Base-by-base conservation (phyloP, 164 flowering plant genomes). In the Euptelea pleiosperma region DNA sequence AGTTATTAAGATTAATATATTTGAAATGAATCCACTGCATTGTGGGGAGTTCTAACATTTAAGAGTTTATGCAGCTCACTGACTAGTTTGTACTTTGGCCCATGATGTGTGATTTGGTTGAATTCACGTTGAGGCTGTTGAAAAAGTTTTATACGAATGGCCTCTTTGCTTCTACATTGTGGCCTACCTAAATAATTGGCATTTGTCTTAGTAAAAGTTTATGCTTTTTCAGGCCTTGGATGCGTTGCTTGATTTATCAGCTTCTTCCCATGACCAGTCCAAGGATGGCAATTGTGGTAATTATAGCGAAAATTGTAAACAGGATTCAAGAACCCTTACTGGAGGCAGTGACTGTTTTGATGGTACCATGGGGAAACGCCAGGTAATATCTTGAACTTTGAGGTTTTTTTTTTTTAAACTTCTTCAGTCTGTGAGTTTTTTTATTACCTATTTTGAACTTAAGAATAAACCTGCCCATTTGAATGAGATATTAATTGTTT, bases 231-330 rank as follows among this genome's bases (percentile, higher is more conserved):
- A 86, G 94, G 91, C 94, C 28, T 66, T 83, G 71, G 82, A 82
- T 68, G 72, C 54, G 22, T 77, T 91, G 68, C 86, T 91, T 62
- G 85, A 84, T 55, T 69, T 91, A 62, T 74, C 86, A 53, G 62
- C 75, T 63, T 58, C 90, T 26, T 70, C 79, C 30, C 22, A 2
- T 51, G 70, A 77, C 48, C 67, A 52, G 43, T 60, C 73, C 52
- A 31, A 35, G 52, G 73, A 41, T 51, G 52, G 48, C 34, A 58
- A 34, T 18, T 59, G 5, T 58, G 57, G 48, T 49, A 37, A 34
- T 50, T 45, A 55, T 34, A 47, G 31, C 53, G 41, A 60, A 48
- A 63, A 47, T 24, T 42, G 11, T 58, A 37, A 48, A 30, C 64
- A 69, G 43, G 76, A 79, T 56, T 16, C 67, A 16, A 21, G 65